Conservation (phyloP, 1,284 basidiomycete species). For the Boletus subluridellus region DNA sequence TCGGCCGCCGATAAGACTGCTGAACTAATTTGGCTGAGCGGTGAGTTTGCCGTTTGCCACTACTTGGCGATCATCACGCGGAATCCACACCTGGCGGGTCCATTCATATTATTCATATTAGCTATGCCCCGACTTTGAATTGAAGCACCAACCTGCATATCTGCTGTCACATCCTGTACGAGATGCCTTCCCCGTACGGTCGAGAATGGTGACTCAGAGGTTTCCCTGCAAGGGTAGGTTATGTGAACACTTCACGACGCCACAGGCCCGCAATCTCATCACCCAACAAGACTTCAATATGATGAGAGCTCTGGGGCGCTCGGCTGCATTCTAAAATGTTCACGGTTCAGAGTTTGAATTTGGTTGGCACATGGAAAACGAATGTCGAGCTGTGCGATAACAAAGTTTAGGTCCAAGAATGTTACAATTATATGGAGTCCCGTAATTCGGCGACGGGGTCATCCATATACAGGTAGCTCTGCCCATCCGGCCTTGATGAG, state of each 20-base stretch:
- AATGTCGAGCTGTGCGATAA: background rate
- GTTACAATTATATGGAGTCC: background rate
- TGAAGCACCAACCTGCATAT: background rate
- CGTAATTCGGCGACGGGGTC: conserved; percentile 2
- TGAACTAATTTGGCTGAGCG: background rate
- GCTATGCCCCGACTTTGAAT: background rate
- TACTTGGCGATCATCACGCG: conserved; percentile 3
- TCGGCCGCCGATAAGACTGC: background rate
- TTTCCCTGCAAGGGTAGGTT: conserved; percentile 3
- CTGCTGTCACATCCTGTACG: conserved; percentile 1
- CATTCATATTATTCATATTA: background rate
- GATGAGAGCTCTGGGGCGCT: background rate
- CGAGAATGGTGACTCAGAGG: conserved; percentile 11
- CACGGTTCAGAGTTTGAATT: background rate
- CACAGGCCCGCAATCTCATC: conserved; percentile 19
- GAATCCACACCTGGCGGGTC: background rate
- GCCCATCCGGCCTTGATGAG: conserved; percentile 5
- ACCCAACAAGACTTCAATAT: background rate
- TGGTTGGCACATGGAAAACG: background rate
- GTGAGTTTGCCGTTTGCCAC: conserved; percentile 1
- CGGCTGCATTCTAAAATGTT: background rate
- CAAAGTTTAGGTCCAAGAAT: conserved; percentile 7
- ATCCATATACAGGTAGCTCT: conserved; percentile 23
- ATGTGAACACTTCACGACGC: conserved; percentile 18
- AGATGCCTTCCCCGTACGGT: background rate